Percentiles rank a stretch among this genome's conserved stretches.
Conservation (phyloP, 108 stramenopile species). For the Skeletonema tropicum region DNA sequence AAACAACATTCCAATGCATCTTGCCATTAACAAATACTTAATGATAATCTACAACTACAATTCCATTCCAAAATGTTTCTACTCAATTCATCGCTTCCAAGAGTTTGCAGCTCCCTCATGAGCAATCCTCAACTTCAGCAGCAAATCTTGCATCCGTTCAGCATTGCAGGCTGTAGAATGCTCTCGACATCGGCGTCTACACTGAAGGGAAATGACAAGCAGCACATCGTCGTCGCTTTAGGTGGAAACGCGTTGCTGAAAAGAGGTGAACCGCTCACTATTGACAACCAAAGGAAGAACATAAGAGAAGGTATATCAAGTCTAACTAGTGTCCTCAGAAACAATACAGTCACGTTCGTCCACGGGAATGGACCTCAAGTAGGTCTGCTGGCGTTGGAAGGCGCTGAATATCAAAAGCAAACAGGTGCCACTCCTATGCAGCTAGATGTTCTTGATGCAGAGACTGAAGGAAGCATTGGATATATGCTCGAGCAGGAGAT, state of each 20-base stretch:
- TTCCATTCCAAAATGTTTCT: too few relatives aligned
- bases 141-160: constrained; percentile 10
- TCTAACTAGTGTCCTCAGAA: constrained; percentile 11
- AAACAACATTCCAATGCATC: too few relatives aligned
- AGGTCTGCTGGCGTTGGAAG: constrained; percentile 38
- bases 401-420: constrained; percentile 37
- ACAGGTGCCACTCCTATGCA: constrained; percentile 29
- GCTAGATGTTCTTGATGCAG: constrained; percentile 52
- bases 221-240: constrained; percentile 40
- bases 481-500: constrained; percentile 52
- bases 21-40: too few relatives aligned
- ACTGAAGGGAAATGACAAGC: constrained; percentile 8
- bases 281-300: constrained; percentile 33
- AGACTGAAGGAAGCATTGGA: constrained; percentile 56
- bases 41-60: too few relatives aligned
- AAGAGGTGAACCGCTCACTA: constrained; percentile 29
- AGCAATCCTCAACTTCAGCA: constrained; percentile 3
- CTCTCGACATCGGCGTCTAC: neutral
- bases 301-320: constrained; percentile 26
- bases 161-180: neutral
- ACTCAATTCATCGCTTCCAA: neutral
- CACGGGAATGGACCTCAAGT: constrained; percentile 52
- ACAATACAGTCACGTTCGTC: constrained; percentile 34
- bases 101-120: neutral
- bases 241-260: constrained; percentile 41